Evolutionary conservation across 2,329 filamentous ascomycete genomes (phyloP).

Genomic region (Botrytis byssoidea): DNA sequence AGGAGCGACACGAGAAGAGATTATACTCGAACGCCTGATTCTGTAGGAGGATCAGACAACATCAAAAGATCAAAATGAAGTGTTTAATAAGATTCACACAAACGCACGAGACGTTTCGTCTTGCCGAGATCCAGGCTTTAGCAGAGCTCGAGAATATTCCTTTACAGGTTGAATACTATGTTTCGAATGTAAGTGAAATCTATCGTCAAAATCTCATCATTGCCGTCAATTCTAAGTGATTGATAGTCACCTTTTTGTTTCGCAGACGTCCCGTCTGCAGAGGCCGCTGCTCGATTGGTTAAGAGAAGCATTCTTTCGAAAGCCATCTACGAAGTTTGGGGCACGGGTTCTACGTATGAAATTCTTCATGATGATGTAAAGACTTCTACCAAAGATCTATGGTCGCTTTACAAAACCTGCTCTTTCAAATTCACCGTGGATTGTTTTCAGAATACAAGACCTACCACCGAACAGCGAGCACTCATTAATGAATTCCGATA

Average conservation of each 20-base stretch:
- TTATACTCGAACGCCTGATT: background rate
- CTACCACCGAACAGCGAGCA: constrained; percentile 59
- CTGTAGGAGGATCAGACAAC: background rate
- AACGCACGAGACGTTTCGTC: constrained; percentile 84
- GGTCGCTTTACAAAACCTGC: constrained; percentile 60
- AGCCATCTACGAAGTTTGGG: constrained; percentile 89
- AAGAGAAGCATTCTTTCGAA: constrained; percentile 77
- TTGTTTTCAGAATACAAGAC: constrained; percentile 73
- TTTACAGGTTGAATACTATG: constrained; percentile 73
- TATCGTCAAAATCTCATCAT: constrained; percentile 22
- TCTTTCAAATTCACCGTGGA: constrained; percentile 87
- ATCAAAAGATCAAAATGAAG: constrained; percentile 51
- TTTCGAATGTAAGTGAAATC: constrained; percentile 60
- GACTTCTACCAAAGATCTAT: constrained; percentile 58
- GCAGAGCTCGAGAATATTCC: constrained; percentile 66
- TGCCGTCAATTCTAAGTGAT: constrained; percentile 23
- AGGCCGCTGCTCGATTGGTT: constrained; percentile 65
- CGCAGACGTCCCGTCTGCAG: constrained; percentile 63
- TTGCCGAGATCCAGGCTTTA: constrained; percentile 78
- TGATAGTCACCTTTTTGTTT: constrained; percentile 82
- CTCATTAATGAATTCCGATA: constrained; percentile 83
- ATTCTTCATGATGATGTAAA: constrained; percentile 67
- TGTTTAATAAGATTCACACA: constrained; percentile 90
- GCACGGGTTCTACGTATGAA: constrained; percentile 63
- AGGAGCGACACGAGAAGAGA: background rate